Base-by-base conservation (phyloP, 1,139 yeast genomes). In the Kodamaea fungicola region DNA sequence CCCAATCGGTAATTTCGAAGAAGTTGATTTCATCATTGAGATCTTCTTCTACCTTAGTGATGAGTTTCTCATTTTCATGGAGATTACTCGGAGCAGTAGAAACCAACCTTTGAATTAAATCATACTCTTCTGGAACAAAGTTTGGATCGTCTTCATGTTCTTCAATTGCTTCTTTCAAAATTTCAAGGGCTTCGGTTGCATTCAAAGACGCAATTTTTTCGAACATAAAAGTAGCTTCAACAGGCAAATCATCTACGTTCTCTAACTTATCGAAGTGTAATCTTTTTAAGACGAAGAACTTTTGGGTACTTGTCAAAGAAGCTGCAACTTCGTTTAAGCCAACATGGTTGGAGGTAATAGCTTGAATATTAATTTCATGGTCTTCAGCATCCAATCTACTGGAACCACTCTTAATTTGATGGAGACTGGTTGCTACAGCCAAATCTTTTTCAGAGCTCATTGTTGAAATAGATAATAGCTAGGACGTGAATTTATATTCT, bases 171-270 rank as follows among this genome's bases (percentile, higher is more conserved):
- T 47, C 45, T 12, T 42, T 31, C 21, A 59, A 45, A 30, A 59
- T 51, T 4, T 37, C 42, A 12, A 54, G 8, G 2, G 60, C 51
- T 21, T 54, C 55, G 1, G 35, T 32, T 7, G 38, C 41, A 7
- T 49, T 12, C 36, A 56, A 35, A 10, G 31, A 32, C 31, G 47
- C 52, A 30, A 52, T 45, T 38, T 54, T 55, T 26, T 51, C 52
- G 38, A 55, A 43, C 51, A 54, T 47, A 35, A 46, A 54, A 9
- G 52, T 37, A 10, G 49, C 55, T 10, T 52, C 47, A 8, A 54
- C 42, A 3, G 71, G 71, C 32, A 66, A 52, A 34, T 64, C 60
- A 6, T 59, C 63, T 33, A 58, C 47, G 8, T 51, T 35, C 1
- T 45, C 35, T 41, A 60, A 58, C 16, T 57, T 56, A 30, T 56